A percentile compares a stretch with the other conserved stretches of the same genome.
Conservation (phyloP, 2,329 filamentous ascomycete genomes). For the Penicillium nordicum region DNA sequence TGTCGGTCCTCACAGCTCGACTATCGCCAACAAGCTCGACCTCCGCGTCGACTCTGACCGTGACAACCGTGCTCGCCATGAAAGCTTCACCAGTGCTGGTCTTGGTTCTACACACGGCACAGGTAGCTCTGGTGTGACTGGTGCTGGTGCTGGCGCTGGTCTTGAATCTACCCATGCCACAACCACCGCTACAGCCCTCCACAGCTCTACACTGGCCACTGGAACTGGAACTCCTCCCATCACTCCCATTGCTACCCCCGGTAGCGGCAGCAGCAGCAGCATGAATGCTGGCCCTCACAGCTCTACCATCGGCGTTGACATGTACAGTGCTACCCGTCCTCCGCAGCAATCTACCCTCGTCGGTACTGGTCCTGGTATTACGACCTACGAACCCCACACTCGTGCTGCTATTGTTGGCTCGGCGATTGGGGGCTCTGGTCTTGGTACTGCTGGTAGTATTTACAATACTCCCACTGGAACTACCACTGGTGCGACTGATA, state of each 20-base stretch:
- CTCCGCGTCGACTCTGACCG: constrained; percentile 40
- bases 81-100: background rate
- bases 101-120: background rate
- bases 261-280: background rate
- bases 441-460: background rate
- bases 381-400: background rate
- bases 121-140: background rate
- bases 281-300: background rate
- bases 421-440: background rate
- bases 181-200: constrained; percentile 6
- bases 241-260: background rate
- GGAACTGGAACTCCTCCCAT: background rate
- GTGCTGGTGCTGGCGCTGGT: background rate
- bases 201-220: background rate
- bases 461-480: background rate
- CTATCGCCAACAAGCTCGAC: constrained; percentile 33
- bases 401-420: background rate
- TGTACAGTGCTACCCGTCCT: constrained; percentile 34
- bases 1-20: constrained; percentile 36
- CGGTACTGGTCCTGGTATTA: background rate
- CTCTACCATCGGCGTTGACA: constrained; percentile 25
- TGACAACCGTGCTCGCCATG: constrained; percentile 12
- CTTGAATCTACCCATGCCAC: background rate
- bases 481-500: background rate
- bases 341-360: constrained; percentile 1